Base-by-base conservation (phyloP, 768 basidiomycete genomes). In the Trametes sanguinea region DNA sequence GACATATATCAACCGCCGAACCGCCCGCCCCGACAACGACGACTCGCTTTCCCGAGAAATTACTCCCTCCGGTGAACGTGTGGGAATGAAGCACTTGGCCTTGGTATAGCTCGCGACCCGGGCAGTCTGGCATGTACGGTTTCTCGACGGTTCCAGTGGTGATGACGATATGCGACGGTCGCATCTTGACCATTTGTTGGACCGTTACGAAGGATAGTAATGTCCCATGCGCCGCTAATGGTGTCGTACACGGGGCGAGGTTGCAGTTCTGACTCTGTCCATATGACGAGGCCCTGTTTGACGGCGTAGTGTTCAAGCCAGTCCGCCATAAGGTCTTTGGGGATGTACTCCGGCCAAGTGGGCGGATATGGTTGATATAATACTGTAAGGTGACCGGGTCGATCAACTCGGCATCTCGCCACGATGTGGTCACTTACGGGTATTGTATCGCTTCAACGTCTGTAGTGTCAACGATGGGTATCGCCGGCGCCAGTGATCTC, bases 401-500 rank as follows among this genome's bases (percentile, higher is more conserved):
- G 32, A 16, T 4, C 22, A 9, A 16, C 8, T 10, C 8, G 1
- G 48, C 5, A 30, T 30, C 5, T 33, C 6, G 35, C 44, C 9
- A 57, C 11, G 6, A n/a, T 10, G n/a, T 32, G 39, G 1, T 17
- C 0, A 55, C 69, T 57, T 51, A 62, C 66, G 39, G 33, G 52
- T 57, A 35, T 69, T 66, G 57, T 75, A 66, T 30, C 65, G 68
- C 51, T 56, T 64, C 44, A 61, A 66, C 17, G 77, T 78, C 53
- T 82, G 81, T 29, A 83, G 65, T 9, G 68, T 69, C 30, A 83
- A 66, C 0, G 76, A 74, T 2, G 76, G 76, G 65, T 83, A 82
- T 3, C 81, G 74, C 32, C 74, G 69, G 16, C 80, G 53, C 81
- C 80, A 81, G n/a, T 68, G 72, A 60, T 80, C 79, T 2, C 81